Evolutionary conservation across 768 basidiomycete genomes (phyloP), one percentile per base, ranked within the genome.

Genomic region (Mycena olivaceomarginata): DNA sequence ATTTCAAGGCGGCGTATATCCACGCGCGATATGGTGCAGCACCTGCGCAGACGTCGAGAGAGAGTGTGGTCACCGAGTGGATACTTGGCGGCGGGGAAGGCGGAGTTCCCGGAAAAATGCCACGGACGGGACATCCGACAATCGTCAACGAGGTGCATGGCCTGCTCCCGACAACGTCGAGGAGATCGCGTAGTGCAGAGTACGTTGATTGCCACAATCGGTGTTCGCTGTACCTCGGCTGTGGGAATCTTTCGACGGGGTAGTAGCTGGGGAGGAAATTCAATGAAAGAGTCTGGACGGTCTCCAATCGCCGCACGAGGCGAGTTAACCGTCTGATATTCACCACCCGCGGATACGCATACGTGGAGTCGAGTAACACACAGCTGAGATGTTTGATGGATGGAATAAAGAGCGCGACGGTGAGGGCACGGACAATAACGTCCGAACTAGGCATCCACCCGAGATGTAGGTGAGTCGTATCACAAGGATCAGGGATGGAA

Each of bases 361-460:
- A 41, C 20, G 20, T 10, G 1, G 25, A 31, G 31, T 53, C 39
- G 43, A 65, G 72, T 37, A 73, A 73, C 22, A 25, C 20, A 18
- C 64, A 73, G 40, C 20, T 18, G 45, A 73, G 72, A 25, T 67
- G 43, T 40, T 73, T 45, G 65, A 73, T 67, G 8, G 72, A 67
- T 1, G 72, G 72, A 20, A 73, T 31, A 20, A 73, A 73, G 56
- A 73, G 72, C 10, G 72, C 15, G 5, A 73, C 22, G 31, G 63
- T 73, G 18, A 73, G 65, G 2, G 65, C 72, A 10, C 25, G 53
- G 13, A 73, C 25, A 18, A 67, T 56, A 13, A 12, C 20, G 22
- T 18, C 40, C 4, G 60, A 4, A 31, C 22, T 11, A 15, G 31
- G 31, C 31, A 39, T n/a, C 8, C 20, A 13, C 43, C 39, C 62